phyloP scores from a whole-genome alignment of 2,329 filamentous ascomycete species.

The Stachybotrys chlorohalonatus region DNA sequence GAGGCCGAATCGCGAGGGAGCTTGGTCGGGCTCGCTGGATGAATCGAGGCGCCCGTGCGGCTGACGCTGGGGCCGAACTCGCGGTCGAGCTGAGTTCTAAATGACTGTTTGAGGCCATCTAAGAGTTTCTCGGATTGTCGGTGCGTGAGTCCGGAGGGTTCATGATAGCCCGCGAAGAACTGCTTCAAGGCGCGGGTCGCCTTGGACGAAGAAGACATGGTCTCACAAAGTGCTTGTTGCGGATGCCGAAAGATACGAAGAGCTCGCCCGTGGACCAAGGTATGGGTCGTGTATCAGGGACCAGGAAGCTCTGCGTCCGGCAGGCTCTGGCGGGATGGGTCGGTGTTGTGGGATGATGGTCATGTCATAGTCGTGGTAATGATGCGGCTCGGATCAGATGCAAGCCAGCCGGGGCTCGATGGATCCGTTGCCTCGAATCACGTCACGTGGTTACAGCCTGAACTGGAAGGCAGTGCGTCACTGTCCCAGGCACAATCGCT shows the following conservation, averaged over 20 bases:
- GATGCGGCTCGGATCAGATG: not conserved
- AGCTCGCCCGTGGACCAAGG: too few relatives aligned
- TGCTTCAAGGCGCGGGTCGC: constrained; percentile 26
- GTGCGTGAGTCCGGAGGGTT: constrained; percentile 40
- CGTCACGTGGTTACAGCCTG: not conserved
- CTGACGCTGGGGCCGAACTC: constrained; percentile 41
- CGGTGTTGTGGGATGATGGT: constrained; percentile 3
- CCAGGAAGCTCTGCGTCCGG: too few relatives aligned
- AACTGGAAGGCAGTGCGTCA: not conserved
- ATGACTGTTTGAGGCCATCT: constrained; percentile 46
- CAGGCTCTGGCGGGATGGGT: not conserved
- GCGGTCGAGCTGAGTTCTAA: constrained; percentile 47
- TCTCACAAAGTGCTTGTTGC: not conserved
- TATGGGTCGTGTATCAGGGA: too few relatives aligned
- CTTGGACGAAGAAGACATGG: constrained; percentile 27
- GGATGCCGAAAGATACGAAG: too few relatives aligned
- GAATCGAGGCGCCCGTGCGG: constrained; percentile 6
- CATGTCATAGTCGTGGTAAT: not conserved
- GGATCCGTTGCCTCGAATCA: not conserved
- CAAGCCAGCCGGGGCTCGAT: not conserved
- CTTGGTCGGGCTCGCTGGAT: constrained; percentile 7
- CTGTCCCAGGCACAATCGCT: too few relatives aligned
- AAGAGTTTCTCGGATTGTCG: constrained; percentile 46
- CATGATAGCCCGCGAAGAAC: constrained; percentile 35
- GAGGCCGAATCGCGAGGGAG: constrained; percentile 27